Evolutionary conservation across 352 stramenopile species (phyloP).

Genomic region (Blastocystis sp.): DNA sequence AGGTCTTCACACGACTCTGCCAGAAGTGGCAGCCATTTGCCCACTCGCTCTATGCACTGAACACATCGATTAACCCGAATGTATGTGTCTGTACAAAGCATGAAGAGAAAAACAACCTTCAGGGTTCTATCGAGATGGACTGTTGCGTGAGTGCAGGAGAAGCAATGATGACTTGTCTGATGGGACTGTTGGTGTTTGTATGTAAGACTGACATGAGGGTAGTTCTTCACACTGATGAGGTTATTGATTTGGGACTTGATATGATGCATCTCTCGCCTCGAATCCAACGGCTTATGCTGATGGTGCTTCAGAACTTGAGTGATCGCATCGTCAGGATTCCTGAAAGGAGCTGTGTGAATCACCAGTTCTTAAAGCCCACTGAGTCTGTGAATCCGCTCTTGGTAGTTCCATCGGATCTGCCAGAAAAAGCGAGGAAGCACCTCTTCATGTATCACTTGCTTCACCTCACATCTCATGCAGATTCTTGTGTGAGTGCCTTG

Average conservation of each 20-base stretch:
- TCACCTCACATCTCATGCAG: conserved; percentile 5
- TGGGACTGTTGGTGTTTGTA: conserved; percentile 12
- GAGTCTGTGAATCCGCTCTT: background rate
- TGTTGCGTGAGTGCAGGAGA: background rate
- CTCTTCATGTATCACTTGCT: conserved; percentile 41
- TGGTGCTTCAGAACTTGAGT: conserved; percentile 1
- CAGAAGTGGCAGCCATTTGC: conserved; percentile 34
- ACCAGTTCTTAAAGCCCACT: background rate
- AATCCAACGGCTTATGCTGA: conserved; percentile 7
- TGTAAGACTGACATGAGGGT: background rate
- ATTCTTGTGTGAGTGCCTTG: conserved; percentile 14
- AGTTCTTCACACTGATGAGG: background rate
- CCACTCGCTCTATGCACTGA: conserved; percentile 10
- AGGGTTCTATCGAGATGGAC: background rate
- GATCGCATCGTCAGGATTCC: background rate
- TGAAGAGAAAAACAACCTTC: conserved; percentile 13
- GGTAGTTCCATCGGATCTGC: background rate
- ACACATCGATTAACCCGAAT: conserved; percentile 40
- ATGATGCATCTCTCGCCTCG: conserved; percentile 26
- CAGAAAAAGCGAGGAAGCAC: background rate
- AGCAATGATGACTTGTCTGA: background rate
- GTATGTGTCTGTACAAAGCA: background rate
- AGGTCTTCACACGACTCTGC: background rate
- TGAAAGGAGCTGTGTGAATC: background rate
- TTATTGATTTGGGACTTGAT: background rate